Conservation (phyloP, 2,329 filamentous ascomycete species). For the Aspergillus sp. region DNA sequence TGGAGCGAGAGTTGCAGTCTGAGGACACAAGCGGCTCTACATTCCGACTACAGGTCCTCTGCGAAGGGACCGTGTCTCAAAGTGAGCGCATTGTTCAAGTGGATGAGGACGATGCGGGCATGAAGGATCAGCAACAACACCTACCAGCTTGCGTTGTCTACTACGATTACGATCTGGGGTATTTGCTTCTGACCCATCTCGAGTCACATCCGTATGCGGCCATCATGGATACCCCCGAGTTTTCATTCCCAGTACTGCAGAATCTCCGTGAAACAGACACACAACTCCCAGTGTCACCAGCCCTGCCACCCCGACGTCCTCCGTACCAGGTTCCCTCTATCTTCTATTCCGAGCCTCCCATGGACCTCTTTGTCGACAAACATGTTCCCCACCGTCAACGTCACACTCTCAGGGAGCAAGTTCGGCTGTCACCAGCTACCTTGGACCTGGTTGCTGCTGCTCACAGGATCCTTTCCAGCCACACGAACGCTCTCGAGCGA, state of each 20-base stretch:
- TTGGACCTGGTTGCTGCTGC: conserved; percentile 48
- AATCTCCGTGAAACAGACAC: conserved; percentile 27
- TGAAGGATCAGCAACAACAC: conserved; percentile 30
- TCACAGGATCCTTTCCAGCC: conserved; percentile 46
- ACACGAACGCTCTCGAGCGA: conserved; percentile 46
- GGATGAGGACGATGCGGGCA: conserved; percentile 24
- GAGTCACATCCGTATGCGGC: conserved; percentile 51
- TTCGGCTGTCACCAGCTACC: conserved; percentile 49
- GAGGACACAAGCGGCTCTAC: conserved; percentile 52
- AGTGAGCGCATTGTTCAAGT: conserved; percentile 50
- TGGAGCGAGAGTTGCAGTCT: conserved; percentile 57
- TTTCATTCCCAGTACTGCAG: conserved; percentile 26
- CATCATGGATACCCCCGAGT: conserved; percentile 50
- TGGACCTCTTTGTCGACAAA: conserved; percentile 43
- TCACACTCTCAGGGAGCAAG: conserved; percentile 43
- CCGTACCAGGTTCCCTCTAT: conserved; percentile 44
- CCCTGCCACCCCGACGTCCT: conserved; percentile 35
- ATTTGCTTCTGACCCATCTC: conserved; percentile 54
- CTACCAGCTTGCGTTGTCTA: conserved; percentile 53
- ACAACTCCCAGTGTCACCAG: conserved; percentile 20
- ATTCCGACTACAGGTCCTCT: conserved; percentile 57
- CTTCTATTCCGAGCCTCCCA: conserved; percentile 38
- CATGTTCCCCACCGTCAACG: conserved; percentile 44
- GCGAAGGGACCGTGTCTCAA: conserved; percentile 50
- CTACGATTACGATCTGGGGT: conserved; percentile 57